Base-by-base conservation (phyloP, 495 filamentous ascomycete genomes). In the Margaritispora aquatica region DNA sequence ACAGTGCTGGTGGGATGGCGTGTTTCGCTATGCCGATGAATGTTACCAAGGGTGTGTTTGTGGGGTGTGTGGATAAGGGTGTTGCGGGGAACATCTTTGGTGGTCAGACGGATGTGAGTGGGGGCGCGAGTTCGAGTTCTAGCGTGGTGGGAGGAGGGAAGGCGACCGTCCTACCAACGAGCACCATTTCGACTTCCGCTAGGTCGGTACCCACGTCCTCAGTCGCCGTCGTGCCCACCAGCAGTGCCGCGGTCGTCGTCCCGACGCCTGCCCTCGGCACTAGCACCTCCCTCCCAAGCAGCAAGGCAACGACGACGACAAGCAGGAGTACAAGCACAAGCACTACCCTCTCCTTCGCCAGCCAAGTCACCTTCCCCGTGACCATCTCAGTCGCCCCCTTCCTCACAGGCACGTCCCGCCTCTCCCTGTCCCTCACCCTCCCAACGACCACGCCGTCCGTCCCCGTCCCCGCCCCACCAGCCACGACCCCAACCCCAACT, bases 11-110 rank as follows among this genome's bases (percentile, higher is more conserved):
- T 20, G 66, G 63, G 15, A 47, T 29, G 15, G 2, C 51, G 26
- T 68, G 66, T 41, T 63, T 63, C 23, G 66, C 66, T 10, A 52
- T 68, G 47, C 66, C 66, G 10, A 65, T 68, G 58, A 62, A 57
- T 19, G 55, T 24, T 41, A 53, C 51, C 1, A 9, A 17, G 7
- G 66, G 66, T 11, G 63, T 68, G 1, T 54, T 36, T 34, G 63
- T 68, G 17, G 66, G 62, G 2, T 68, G 66, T 46, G 44, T 29
- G 2, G 60, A 63, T 51, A 63, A 26, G 3, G 57, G 21, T 34
- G 47, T 36, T 1, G 66, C 66, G 5, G 11, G 48, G 5, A 61
- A 27, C 21, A 27, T 62, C 5, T 48, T 66, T 0, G 55, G 61
- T 4, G 15, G 50, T n/a, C n/a, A n/a, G n/a, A n/a, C n/a, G n/a